These are phyloP conservation scores for Bipolaris bicolor DNA, from an alignment of 2,329 filamentous ascomycete species.

Conservation along the genomic window DNA sequence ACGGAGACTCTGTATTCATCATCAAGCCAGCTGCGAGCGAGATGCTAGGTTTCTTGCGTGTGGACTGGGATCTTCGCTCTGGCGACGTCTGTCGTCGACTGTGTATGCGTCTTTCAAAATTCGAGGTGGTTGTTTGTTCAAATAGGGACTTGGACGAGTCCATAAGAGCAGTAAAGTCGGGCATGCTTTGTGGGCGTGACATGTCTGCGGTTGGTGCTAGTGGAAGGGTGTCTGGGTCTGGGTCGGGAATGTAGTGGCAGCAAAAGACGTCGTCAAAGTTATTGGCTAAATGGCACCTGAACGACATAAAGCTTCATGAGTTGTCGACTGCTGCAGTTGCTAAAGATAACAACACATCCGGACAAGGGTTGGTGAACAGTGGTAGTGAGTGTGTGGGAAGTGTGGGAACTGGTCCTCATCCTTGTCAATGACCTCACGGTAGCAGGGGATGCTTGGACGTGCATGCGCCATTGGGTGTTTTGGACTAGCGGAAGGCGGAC, in stretches of 20 bases:
- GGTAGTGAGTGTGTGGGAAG: constrained; percentile 19
- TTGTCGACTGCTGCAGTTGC: background rate
- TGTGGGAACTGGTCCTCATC: constrained; percentile 33
- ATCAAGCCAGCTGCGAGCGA: constrained; percentile 47
- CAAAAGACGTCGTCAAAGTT: constrained; percentile 18
- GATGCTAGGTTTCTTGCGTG: constrained; percentile 42
- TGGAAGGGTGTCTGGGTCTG: background rate
- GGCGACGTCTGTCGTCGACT: constrained; percentile 30
- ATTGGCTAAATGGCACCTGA: constrained; percentile 14
- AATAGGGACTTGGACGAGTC: constrained; percentile 35
- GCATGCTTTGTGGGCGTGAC: constrained; percentile 45
- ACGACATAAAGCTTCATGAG: constrained; percentile 15
- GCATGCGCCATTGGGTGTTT: constrained; percentile 10
- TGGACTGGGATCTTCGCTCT: constrained; percentile 24
- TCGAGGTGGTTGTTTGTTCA: constrained; percentile 22
- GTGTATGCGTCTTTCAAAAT: constrained; percentile 33
- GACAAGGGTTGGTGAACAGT: constrained; percentile 4
- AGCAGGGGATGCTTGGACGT: constrained; percentile 15
- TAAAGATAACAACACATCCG: constrained; percentile 13
- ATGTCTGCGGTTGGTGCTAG: constrained; percentile 17
- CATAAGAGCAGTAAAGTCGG: constrained; percentile 42
- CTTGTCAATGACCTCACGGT: constrained; percentile 46
- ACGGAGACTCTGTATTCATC: constrained; percentile 36
- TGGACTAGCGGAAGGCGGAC: constrained; percentile 7
- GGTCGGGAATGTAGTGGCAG: constrained; percentile 10